Conservation (phyloP, 73 alveolate species). For the Tetrahymena borealis region DNA sequence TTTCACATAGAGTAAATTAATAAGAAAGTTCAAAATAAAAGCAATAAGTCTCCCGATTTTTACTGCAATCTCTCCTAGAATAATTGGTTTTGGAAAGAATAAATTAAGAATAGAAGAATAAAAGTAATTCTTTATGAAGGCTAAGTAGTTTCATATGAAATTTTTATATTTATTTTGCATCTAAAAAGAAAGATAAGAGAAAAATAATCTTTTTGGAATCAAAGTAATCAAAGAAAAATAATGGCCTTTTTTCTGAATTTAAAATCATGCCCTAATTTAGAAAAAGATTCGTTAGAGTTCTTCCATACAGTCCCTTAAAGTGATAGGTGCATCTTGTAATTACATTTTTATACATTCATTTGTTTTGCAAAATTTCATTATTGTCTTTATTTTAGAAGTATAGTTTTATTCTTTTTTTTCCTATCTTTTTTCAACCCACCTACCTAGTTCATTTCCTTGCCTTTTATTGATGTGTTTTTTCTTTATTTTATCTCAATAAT, state of each 20-base stretch:
- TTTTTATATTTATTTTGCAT: neutral
- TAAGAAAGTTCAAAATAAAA: too few relatives aligned
- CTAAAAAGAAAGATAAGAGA: neutral
- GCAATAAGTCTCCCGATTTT: neutral
- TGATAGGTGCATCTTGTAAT: neutral
- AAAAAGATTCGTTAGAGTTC: neutral
- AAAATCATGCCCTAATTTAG: neutral
- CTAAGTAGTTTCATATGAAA: neutral
- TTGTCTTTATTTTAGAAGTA: neutral
- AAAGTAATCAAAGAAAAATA: neutral
- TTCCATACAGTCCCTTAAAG: neutral
- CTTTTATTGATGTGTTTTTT: neutral
- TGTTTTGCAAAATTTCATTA: neutral
- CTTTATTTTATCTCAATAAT: neutral
- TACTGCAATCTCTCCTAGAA: neutral
- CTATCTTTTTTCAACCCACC: neutral
- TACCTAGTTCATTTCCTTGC: neutral
- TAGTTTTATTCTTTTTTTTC: neutral
- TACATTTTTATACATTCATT: neutral
- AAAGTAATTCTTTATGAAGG: neutral
- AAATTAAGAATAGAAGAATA: neutral
- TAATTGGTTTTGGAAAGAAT: neutral
- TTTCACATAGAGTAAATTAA: too few relatives aligned
- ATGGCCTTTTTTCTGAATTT: neutral
- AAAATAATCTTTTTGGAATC: neutral